A percentile compares a stretch with the other conserved stretches of the same genome.
These are phyloP conservation scores for Stemphylium beticola DNA, from an alignment of 2,329 filamentous ascomycete genomes.

Conservation along the genomic window DNA sequence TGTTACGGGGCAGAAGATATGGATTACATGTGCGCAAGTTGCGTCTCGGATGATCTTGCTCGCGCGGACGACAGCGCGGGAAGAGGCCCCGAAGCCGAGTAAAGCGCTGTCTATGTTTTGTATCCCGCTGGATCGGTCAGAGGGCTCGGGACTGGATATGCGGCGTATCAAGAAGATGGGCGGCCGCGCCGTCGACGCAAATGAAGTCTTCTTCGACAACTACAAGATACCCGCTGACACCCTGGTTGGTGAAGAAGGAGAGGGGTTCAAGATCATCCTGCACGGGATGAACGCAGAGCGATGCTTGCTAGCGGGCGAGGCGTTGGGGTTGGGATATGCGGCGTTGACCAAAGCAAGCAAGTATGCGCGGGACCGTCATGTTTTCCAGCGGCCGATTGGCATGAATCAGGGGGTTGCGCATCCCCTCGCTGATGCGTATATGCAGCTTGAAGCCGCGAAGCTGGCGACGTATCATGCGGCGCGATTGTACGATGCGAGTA, in stretches of 20 bases:
- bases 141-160: slow-evolving; percentile 67
- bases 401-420: slow-evolving; percentile 67
- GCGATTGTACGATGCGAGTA: slow-evolving; percentile 61
- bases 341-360: slow-evolving; percentile 53
- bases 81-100: slow-evolving; percentile 73
- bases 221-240: slow-evolving; percentile 70
- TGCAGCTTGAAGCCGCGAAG: slow-evolving; percentile 67
- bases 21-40: slow-evolving; percentile 86
- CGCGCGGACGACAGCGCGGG: slow-evolving; percentile 73
- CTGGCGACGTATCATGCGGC: slow-evolving; percentile 67
- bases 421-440: slow-evolving; percentile 64
- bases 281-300: slow-evolving; percentile 60
- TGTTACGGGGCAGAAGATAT: slow-evolving; percentile 82
- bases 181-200: slow-evolving; percentile 79
- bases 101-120: slow-evolving; percentile 82
- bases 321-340: slow-evolving; percentile 78
- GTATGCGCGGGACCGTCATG: slow-evolving; percentile 58
- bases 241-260: slow-evolving; percentile 73
- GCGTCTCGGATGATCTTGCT: slow-evolving; percentile 83
- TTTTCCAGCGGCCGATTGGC: slow-evolving; percentile 65
- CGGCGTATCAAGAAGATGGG: slow-evolving; percentile 85
- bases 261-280: slow-evolving; percentile 73
- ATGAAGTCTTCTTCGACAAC: slow-evolving; percentile 86
- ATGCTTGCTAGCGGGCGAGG: slow-evolving; percentile 70
- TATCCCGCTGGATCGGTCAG: slow-evolving; percentile 70